Base-by-base conservation (phyloP, 192 early-diverging fungal species). In the Kickxella alabastrina region DNA sequence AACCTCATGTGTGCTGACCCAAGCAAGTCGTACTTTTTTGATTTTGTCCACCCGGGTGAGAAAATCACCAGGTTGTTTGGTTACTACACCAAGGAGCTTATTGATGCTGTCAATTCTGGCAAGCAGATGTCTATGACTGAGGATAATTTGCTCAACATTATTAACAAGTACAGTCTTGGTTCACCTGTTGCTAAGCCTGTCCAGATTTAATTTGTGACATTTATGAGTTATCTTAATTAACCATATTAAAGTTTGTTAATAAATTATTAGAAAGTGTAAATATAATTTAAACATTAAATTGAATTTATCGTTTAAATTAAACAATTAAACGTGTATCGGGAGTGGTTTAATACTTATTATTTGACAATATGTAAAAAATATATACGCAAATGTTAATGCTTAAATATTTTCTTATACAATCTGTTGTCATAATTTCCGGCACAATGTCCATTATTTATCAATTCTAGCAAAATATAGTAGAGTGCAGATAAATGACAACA, bases 1-100 rank as follows among this genome's bases (percentile, higher is more conserved):
- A 10, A 22, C n/a, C 2, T 39, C 28, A 13, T 43, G 15, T 54
- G 53, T 29, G 21, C 29, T 25, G 35, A 54, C 17, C 42, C 42
- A 8, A 34, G 53, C 10, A 17, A 19, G 6, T 6, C 7, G 0
- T 54, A 45, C 45, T 54, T 45, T 28, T 43, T 36, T 22, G 53
- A 54, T 15, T 3, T 6, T 10, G 32, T 54, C 4, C 53, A 54
- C 42, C 53, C 53, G 10, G 41, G 41, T 15, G 43, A 43, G 12
- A 40, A 42, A 17, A 37, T 54, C 19, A 40, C 43, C 15, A 40
- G 43, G 14, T 35, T 54, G 6, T 54, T 25, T 32, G 53, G 53
- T 1, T 51, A 51, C 26, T 26, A 27, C 10, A 26, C 15, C 25
- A 27, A 27, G 3, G 37, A 51, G 49, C 5, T 43, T 9, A 22